Evolutionary conservation across 208 protist genomes (phyloP).

Genomic region (Leishmania tropica): DNA sequence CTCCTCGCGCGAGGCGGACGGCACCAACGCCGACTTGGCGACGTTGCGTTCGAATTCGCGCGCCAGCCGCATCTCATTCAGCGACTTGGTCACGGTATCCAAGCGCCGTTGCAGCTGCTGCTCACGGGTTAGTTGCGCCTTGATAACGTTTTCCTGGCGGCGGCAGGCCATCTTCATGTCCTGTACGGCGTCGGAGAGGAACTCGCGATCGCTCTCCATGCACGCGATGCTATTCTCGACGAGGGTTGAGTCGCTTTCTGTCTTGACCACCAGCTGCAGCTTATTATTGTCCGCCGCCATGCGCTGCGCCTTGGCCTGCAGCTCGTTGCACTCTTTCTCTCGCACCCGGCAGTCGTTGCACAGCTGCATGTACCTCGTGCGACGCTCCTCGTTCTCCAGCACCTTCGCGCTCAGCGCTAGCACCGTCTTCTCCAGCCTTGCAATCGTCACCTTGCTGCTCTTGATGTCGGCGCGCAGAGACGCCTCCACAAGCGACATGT

Average conservation of each 20-base stretch:
- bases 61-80: constrained; percentile 81
- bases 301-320: constrained; percentile 57
- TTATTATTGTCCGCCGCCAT: constrained; percentile 41
- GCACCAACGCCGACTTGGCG: constrained; percentile 75
- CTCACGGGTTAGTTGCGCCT: constrained; percentile 80
- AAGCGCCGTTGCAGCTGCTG: constrained; percentile 85
- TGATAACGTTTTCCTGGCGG: constrained; percentile 79
- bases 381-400: constrained; percentile 46
- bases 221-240: constrained; percentile 53
- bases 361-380: constrained; percentile 53
- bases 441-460: constrained; percentile 48
- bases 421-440: constrained; percentile 71
- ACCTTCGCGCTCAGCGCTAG: constrained; percentile 50
- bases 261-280: constrained; percentile 39
- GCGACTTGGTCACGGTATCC: constrained; percentile 68
- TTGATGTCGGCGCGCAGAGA: constrained; percentile 68
- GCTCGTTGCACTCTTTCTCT: constrained; percentile 67
- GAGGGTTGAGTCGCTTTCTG: constrained; percentile 49
- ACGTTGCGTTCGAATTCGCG: constrained; percentile 81
- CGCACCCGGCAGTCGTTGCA: constrained; percentile 78
- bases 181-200: constrained; percentile 65
- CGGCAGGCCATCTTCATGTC: constrained; percentile 69
- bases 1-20: constrained; percentile 71
- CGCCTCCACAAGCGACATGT: constrained; percentile 68
- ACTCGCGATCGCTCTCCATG: constrained; percentile 83